Base-by-base conservation (phyloP, 805 yeast species). In the Lachancea mirantina region DNA sequence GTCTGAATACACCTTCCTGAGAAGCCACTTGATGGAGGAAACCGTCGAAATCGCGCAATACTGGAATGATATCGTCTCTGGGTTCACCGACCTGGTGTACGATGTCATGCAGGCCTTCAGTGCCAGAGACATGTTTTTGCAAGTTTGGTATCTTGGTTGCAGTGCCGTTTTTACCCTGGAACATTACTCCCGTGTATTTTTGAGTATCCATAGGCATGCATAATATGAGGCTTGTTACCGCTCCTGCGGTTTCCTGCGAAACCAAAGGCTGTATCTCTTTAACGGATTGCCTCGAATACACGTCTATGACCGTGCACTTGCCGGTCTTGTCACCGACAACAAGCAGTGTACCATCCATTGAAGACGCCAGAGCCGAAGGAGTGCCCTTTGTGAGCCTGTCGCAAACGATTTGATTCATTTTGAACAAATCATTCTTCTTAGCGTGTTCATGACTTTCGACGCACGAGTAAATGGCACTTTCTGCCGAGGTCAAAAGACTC, bases 291-390 rank as follows among this genome's bases (percentile, higher is more conserved):
- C 72, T 77, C 1, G 89, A 76, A 10, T 67, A 70, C 5, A 78
- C 64, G 55, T 89, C 96, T 45, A 78, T 70, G 1, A 78, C 66
- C 24, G 71, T 70, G 2, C 84, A 73, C 18, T 71, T 65, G 1
- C 96, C 96, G n/a, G 45, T 49, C 0, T 68, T 55, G 50, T 84
- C 94, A 21, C 96, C 96, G 5, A 85, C 72, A 3, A 81, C 61
- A 5, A 88, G 47, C 22, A 63, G 55, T 11, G 88, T 74, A 4
- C 89, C 95, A 51, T 88, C 96, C 49, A 81, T 61, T 5, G 87
- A 75, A 2, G 83, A 56, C 2, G 62, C 64, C 32, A 87, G 43
- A 23, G 72, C 60, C 0, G 84, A 72, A 2, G 82, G 72, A 2
- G 49, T 39, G 5, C 55, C 52, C 1, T 53, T 49, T 6, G 39